A percentile compares a stretch with the other conserved stretches of the same genome.
Evolutionary conservation across 2,329 filamentous ascomycete species (phyloP).

Genomic region (Neospermospora avenae): DNA sequence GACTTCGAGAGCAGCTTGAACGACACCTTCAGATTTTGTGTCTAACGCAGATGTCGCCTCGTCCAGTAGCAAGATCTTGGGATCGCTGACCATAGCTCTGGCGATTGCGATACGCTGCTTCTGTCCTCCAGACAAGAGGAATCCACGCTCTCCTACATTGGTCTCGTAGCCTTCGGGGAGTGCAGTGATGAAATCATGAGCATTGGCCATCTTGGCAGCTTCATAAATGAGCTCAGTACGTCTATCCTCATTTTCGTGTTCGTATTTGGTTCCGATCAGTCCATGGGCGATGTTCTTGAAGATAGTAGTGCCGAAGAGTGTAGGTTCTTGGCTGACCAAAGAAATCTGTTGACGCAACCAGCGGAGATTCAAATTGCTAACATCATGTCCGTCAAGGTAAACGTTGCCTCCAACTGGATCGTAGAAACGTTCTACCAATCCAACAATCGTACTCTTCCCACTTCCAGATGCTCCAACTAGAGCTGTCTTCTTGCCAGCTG

Average conservation of each 20-base stretch:
- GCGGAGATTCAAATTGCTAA: slow-evolving; percentile 75
- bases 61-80: slow-evolving; percentile 87
- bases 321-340: slow-evolving; percentile 89
- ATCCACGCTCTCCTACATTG: slow-evolving; percentile 91
- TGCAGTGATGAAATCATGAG: slow-evolving; percentile 81
- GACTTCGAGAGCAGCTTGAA: slow-evolving; percentile 86
- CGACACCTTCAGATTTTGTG: slow-evolving; percentile 89
- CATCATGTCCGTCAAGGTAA: slow-evolving; percentile 77
- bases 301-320: slow-evolving; percentile 86
- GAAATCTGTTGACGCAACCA: slow-evolving; percentile 93
- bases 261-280: slow-evolving; percentile 77
- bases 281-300: slow-evolving; percentile 88
- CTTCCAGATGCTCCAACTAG: slow-evolving; percentile 92
- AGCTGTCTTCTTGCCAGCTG: slow-evolving; percentile 88
- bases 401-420: slow-evolving; percentile 79
- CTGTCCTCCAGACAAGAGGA: slow-evolving; percentile 88
- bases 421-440: slow-evolving; percentile 91
- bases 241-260: slow-evolving; percentile 64
- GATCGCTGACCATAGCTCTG: slow-evolving; percentile 83
- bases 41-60: slow-evolving; percentile 94
- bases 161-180: slow-evolving; percentile 91
- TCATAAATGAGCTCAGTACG: slow-evolving; percentile 69
- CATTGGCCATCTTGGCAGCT: slow-evolving; percentile 87
- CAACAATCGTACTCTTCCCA: slow-evolving; percentile 92
- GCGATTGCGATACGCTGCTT: slow-evolving; percentile 97